Percentiles rank a stretch among this genome's conserved stretches.
Evolutionary conservation across 495 filamentous ascomycete genomes (phyloP).

Genomic region (Aspergillus egyptiacus): DNA sequence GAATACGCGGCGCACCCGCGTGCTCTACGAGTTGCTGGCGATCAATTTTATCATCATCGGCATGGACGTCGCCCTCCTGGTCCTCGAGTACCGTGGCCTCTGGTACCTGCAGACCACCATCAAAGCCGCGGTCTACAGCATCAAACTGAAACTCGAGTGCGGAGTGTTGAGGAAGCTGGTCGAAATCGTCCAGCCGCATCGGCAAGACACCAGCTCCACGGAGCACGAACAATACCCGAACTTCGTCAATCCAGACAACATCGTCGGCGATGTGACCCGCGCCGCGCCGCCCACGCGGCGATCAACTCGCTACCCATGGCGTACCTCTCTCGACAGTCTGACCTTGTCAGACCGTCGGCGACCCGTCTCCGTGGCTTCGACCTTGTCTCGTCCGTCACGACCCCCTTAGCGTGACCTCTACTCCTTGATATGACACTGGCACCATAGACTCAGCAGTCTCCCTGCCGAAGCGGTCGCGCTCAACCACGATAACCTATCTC

Average conservation of each 20-base stretch:
- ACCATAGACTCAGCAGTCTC: too few species aligned
- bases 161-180: constrained; percentile 46
- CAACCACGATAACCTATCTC: too few species aligned
- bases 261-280: constrained; percentile 35
- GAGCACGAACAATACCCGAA: constrained; percentile 34
- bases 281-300: constrained; percentile 23
- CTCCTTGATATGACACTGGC: too few species aligned
- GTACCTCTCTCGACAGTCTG: constrained; percentile 34
- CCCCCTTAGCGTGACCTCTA: not conserved
- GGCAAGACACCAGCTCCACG: constrained; percentile 29
- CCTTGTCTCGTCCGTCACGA: constrained; percentile 14
- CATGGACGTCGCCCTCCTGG: constrained; percentile 50
- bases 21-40: constrained; percentile 49
- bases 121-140: constrained; percentile 53
- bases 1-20: constrained; percentile 32
- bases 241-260: constrained; percentile 35
- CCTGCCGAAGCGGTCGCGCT: too few species aligned
- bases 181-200: constrained; percentile 27
- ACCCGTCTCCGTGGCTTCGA: constrained; percentile 18
- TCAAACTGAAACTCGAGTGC: constrained; percentile 62
- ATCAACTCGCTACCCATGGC: constrained; percentile 19
- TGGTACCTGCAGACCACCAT: constrained; percentile 50
- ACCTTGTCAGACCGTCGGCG: constrained; percentile 23
- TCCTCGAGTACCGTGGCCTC: constrained; percentile 47
- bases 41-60: constrained; percentile 52